Evolutionary conservation across 768 basidiomycete genomes (phyloP), one percentile per base, ranked within the genome.

Genomic region (Naematelia aurantialba): DNA sequence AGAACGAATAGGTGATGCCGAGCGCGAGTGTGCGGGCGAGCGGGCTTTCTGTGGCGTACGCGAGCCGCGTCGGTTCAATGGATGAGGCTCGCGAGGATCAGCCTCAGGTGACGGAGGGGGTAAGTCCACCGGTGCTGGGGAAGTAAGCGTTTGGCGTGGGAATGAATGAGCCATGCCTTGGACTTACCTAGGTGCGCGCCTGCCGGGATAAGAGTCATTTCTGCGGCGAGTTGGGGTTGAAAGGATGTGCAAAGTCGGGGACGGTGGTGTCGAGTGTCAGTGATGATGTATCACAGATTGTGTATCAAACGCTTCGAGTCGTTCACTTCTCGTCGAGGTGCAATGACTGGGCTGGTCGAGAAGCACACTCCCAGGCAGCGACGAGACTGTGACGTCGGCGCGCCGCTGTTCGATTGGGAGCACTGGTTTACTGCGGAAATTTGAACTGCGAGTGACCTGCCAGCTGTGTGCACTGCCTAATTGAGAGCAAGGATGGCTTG

Each of bases 61-160:
- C 3, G 58, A 45, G 17, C 69, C 69, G 12, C 61, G 46, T 19
- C 66, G 59, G 11, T 55, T 47, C 22, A 56, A 56, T 10, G 71
- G 55, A 13, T 65, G 60, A 3, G 74, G 74, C 55, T 75, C 74
- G 22, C 74, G 63, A 44, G 74, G 74, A 57, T 75, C 74, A 19
- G 61, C 51, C 12, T 48, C 31, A 1, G 73, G 73, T 46, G 70
- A 64, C 21, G 71, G 71, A 5, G 74, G 71, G 21, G 74, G 70
- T 5, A 72, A 58, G 59, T 70, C 67, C 17, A 63, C 61, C 1
- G 69, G 63, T n/a, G 73, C 69, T 75, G 46, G 11, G 30, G 48
- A 17, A 2, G 49, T 56, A 42, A 59, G 42, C 34, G n/a, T n/a
- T n/a, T n/a, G n/a, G n/a, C n/a, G n/a, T n/a, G n/a, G n/a, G n/a